Base-by-base conservation (phyloP, 2,329 filamentous ascomycete genomes). In the Furcasterigmium sp. region DNA sequence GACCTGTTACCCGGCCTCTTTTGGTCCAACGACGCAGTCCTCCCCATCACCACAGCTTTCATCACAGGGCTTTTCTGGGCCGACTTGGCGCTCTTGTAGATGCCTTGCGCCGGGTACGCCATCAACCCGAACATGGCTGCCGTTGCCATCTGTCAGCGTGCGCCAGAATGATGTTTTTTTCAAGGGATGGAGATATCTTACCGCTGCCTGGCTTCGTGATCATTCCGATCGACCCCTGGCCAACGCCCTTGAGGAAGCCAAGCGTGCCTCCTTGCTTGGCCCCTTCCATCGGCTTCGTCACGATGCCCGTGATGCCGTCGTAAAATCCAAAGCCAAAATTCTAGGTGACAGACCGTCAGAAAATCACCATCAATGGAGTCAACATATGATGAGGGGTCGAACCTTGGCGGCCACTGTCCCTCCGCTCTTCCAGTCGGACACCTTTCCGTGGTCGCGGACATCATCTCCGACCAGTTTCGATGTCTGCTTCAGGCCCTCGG, bases 391-490 rank as follows among this genome's bases (percentile, higher is more conserved):
- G n/a, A n/a, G n/a, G n/a, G n/a, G n/a, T n/a, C n/a, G n/a, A n/a
- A 50, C 46, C 46, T 59, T 63, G 2, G 55, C 58, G 2, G 54
- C 64, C 0, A 60, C 56, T 1, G 48, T 37, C 1, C 55, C 53
- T 0, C 63, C 65, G 25, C 53, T 58, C 26, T 59, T 57, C 53
- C 55, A 60, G 26, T 62, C 60, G 5, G 49, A 55, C 5, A 68
- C 55, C 3, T 55, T 47, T 1, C 57, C 56, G 35, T 64, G 53
- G 7, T 61, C 50, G 23, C 54, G 52, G 3, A 59, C 51, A 11
- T 61, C 51, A 26, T 67, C 62, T 4, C 65, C 63, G 42, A 65
- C 67, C 5, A 67, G 44, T 13, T 47, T 56, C 0, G 65, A 65
- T 1, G 61, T 48, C 3, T 54, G 54, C 19, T 57, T 55, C 11